Evolutionary conservation across 805 yeast genomes (phyloP).

Genomic region (Komagataella ulmi): DNA sequence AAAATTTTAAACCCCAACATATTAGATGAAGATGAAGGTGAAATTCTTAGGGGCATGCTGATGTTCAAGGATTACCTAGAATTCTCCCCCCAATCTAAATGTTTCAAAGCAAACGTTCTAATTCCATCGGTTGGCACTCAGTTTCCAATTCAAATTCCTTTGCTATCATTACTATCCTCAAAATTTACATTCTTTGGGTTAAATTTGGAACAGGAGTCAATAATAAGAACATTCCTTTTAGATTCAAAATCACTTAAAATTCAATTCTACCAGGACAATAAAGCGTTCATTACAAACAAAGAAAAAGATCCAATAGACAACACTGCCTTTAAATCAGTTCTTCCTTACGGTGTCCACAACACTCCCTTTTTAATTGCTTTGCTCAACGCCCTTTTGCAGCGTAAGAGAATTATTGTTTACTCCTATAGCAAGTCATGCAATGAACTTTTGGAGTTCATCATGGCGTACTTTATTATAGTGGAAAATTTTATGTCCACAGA

Average conservation of each 20-base stretch:
- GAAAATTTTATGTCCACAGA: constrained; percentile 29
- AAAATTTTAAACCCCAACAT: not conserved
- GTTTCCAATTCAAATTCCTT: constrained; percentile 14
- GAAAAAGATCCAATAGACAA: not conserved
- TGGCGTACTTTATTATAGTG: constrained; percentile 13
- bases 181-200: constrained; percentile 14
- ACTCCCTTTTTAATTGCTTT: constrained; percentile 32
- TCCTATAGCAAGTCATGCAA: constrained; percentile 31
- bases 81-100: not conserved
- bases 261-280: not conserved
- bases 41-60: not conserved
- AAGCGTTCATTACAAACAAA: not conserved
- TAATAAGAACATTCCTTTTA: constrained; percentile 9
- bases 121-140: constrained; percentile 9
- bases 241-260: not conserved
- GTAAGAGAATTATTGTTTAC: constrained; percentile 25
- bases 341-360: constrained; percentile 4
- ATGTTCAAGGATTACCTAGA: not conserved
- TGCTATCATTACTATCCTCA: constrained; percentile 13
- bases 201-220: constrained; percentile 15
- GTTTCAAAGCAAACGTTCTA: constrained; percentile 1
- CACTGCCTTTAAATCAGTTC: not conserved
- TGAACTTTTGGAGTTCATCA: constrained; percentile 29
- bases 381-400: constrained; percentile 33
- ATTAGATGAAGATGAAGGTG: not conserved